Percentiles rank a stretch among this genome's conserved stretches.
These are phyloP conservation scores for Russula sp. DNA, from an alignment of 768 basidiomycete genomes.

Conservation along the genomic window DNA sequence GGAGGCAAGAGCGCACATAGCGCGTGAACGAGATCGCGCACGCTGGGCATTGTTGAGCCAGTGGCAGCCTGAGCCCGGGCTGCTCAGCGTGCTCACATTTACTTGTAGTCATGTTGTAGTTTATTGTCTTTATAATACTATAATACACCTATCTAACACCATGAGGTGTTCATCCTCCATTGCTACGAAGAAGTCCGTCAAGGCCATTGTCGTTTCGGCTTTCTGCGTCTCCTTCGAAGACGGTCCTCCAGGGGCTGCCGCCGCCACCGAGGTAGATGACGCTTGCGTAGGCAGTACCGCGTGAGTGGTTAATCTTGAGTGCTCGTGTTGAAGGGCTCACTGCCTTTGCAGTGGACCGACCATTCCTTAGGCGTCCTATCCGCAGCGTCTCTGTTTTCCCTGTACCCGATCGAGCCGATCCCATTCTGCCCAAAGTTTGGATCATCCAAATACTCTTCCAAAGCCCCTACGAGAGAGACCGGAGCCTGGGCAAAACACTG, in stretches of 20 bases:
- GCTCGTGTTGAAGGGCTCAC: slow-evolving; percentile 28
- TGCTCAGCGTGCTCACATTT: too few relatives aligned
- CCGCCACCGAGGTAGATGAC: slow-evolving; percentile 27
- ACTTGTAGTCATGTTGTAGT: too few relatives aligned
- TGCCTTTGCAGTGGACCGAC: slow-evolving; percentile 17
- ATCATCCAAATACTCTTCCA: slow-evolving; percentile 95
- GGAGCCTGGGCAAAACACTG: slow-evolving; percentile 57
- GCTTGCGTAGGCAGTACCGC: slow-evolving; percentile 16
- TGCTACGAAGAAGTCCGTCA: slow-evolving; percentile 81
- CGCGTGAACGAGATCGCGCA: too few relatives aligned
- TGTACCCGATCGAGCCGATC: slow-evolving; percentile 61
- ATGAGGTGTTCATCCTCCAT: slow-evolving; percentile 36
- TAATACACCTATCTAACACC: too few relatives aligned
- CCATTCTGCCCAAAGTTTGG: slow-evolving; percentile 96
- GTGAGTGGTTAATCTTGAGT: neutral
- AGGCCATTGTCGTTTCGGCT: slow-evolving; percentile 40
- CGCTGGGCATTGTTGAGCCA: too few relatives aligned
- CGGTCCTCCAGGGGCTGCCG: slow-evolving; percentile 27
- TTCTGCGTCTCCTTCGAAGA: slow-evolving; percentile 29
- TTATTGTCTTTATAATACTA: too few relatives aligned
- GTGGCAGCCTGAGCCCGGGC: too few relatives aligned
- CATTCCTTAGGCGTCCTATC: slow-evolving; percentile 37
- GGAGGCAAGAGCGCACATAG: too few relatives aligned
- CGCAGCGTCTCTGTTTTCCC: slow-evolving; percentile 62
- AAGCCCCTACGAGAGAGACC: slow-evolving; percentile 84